These are phyloP conservation scores for Zychaea mexicana DNA, from an alignment of 371 early-diverging fungal species.

Conservation along the genomic window DNA sequence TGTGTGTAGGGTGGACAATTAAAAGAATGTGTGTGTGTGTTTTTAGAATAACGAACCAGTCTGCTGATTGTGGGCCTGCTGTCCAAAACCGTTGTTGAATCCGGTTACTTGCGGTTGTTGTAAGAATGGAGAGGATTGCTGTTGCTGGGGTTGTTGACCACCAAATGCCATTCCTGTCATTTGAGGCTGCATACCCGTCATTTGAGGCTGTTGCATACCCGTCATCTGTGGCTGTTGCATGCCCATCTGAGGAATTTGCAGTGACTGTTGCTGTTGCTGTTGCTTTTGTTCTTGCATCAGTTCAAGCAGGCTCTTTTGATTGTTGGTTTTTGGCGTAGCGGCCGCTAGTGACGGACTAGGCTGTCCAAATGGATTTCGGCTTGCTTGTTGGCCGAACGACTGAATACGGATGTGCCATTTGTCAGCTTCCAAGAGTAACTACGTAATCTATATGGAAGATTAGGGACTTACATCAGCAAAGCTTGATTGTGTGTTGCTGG, in stretches of 20 bases:
- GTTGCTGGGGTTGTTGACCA: background rate
- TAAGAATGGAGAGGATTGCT: background rate
- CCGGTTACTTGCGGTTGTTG: conserved; percentile 1
- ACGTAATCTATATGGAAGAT: background rate
- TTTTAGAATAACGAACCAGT: conserved; percentile 2
- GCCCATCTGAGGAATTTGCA: background rate
- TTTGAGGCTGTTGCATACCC: background rate
- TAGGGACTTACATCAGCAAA: conserved; percentile 7
- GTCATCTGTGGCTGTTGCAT: background rate
- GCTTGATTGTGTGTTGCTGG: background rate
- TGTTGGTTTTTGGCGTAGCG: background rate
- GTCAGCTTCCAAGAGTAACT: too few relatives aligned
- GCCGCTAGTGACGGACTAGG: background rate
- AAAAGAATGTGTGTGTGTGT: background rate
- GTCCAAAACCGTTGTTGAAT: conserved; percentile 2
- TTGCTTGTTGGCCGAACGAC: conserved; percentile 35
- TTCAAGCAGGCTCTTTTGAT: background rate
- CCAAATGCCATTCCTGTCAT: conserved; percentile 1
- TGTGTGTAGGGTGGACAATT: background rate
- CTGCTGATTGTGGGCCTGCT: background rate
- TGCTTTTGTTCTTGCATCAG: conserved; percentile 10
- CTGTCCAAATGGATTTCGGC: conserved; percentile 47
- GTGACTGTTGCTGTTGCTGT: conserved; percentile 7
- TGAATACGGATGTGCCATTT: background rate
- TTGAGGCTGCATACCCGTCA: background rate